Conservation (phyloP, 2,329 filamentous ascomycete genomes). For the Xylaria arbuscula region DNA sequence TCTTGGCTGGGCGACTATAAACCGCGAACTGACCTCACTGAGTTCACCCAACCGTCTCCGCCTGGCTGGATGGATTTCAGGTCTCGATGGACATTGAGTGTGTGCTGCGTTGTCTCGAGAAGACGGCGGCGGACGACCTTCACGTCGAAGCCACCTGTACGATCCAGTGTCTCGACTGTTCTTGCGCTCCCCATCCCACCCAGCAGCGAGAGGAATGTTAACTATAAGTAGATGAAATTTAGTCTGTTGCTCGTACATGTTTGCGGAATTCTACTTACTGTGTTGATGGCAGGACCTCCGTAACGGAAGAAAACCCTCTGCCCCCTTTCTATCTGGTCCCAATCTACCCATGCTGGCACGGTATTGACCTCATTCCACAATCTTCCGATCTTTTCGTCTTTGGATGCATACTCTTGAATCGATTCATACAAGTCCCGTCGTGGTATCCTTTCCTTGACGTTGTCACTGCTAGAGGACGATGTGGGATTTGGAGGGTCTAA, state of each 20-base stretch:
- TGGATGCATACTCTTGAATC: conserved; percentile 66
- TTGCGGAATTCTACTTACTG: conserved; percentile 50
- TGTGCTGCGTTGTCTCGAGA: conserved; percentile 78
- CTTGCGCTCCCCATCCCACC: conserved; percentile 78
- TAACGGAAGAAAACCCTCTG: conserved; percentile 84
- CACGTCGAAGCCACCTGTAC: conserved; percentile 78
- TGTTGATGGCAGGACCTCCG: conserved; percentile 73
- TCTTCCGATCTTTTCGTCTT: conserved; percentile 64
- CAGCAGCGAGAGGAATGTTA: conserved; percentile 69
- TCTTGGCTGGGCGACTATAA: not conserved
- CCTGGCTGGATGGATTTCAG: conserved; percentile 74
- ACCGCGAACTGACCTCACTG: conserved; percentile 56
- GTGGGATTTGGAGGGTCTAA: conserved; percentile 55
- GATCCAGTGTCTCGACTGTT: conserved; percentile 77
- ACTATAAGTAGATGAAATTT: conserved; percentile 36
- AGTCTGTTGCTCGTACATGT: not conserved
- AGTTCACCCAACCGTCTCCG: conserved; percentile 72
- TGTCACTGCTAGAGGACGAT: conserved; percentile 39
- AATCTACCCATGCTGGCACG: conserved; percentile 80
- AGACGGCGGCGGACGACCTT: conserved; percentile 72
- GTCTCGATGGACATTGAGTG: conserved; percentile 75
- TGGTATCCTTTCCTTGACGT: conserved; percentile 48
- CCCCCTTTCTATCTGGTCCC: conserved; percentile 77
- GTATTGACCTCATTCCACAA: conserved; percentile 76
- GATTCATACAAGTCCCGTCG: conserved; percentile 71